Conservation (phyloP, 495 filamentous ascomycete genomes). For the Tuber indicum region DNA sequence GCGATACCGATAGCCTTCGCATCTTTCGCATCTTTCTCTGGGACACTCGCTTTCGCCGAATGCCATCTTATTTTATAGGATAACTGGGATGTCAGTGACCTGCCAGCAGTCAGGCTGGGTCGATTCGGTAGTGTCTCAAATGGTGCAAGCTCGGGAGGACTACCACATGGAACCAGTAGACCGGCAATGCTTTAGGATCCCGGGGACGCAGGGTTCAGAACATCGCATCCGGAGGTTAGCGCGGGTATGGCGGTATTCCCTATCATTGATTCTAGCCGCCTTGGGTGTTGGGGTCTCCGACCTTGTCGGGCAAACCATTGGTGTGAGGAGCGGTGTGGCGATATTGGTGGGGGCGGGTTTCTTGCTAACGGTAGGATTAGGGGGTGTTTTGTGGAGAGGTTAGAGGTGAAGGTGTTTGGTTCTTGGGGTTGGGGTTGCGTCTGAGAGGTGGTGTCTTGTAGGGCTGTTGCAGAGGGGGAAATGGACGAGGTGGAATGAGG, state of each 20-base stretch:
- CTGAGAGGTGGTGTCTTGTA: conserved; percentile 24
- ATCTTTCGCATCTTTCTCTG: conserved; percentile 59
- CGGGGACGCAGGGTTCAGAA: conserved; percentile 24
- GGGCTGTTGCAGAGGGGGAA: conserved; percentile 17
- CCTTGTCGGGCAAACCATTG: conserved; percentile 19
- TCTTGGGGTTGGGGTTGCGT: conserved; percentile 14
- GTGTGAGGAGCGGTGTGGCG: conserved; percentile 28
- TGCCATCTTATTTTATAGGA: conserved; percentile 74
- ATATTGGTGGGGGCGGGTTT: conserved; percentile 25
- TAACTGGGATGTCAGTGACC: conserved; percentile 68
- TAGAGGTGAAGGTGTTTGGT: conserved; percentile 25
- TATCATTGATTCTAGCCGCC: conserved; percentile 61
- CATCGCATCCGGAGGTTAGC: conserved; percentile 54
- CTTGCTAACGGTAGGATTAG: conserved; percentile 23
- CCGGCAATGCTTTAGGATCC: conserved; percentile 57
- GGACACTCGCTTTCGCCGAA: conserved; percentile 66
- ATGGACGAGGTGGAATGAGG: conserved; percentile 29
- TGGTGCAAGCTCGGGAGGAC: conserved; percentile 50
- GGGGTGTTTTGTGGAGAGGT: conserved; percentile 30
- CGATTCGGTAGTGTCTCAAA: conserved; percentile 54
- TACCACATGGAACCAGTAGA: conserved; percentile 51
- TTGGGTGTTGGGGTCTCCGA: conserved; percentile 59
- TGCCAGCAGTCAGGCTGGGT: conserved; percentile 43
- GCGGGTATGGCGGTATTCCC: conserved; percentile 61
- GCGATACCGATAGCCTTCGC: conserved; percentile 61